Evolutionary conservation across 768 basidiomycete species (phyloP).

Genomic region (Suillus luteus): DNA sequence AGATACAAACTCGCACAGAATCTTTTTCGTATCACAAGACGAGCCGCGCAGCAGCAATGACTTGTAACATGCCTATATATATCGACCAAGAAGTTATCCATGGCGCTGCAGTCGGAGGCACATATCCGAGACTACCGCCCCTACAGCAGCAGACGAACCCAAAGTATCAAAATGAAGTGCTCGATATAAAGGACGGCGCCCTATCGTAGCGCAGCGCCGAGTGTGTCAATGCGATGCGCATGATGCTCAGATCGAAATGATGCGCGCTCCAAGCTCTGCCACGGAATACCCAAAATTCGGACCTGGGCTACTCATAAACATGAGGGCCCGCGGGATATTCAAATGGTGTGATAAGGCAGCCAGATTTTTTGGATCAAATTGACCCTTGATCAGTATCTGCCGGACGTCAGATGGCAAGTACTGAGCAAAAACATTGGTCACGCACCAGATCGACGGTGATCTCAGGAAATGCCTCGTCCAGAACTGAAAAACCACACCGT

Average conservation of each 20-base stretch:
- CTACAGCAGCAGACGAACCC: not conserved
- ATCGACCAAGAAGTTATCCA: not conserved
- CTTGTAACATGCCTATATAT: not conserved
- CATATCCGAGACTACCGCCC: not conserved
- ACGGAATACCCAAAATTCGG: constrained; percentile 41
- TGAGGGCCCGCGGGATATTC: constrained; percentile 52
- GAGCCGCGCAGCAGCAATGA: too few relatives aligned
- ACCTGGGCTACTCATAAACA: constrained; percentile 67
- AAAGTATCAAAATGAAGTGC: not conserved
- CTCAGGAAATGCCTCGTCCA: constrained; percentile 66
- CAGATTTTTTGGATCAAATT: constrained; percentile 48
- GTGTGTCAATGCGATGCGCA: not conserved
- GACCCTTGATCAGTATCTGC: constrained; percentile 48
- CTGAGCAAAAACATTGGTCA: not conserved
- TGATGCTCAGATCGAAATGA: constrained; percentile 41
- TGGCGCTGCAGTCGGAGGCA: not conserved
- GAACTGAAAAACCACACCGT: constrained; percentile 33
- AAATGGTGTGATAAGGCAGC: constrained; percentile 51
- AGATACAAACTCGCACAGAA: too few relatives aligned
- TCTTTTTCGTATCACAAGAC: too few relatives aligned
- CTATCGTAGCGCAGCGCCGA: too few relatives aligned
- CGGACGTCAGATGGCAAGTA: not conserved
- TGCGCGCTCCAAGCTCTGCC: constrained; percentile 54
- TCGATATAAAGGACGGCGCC: not conserved
- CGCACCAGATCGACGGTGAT: constrained; percentile 62